Evolutionary conservation across 129 eudicot genomes (phyloP).

Genomic region (Lactuca saligna): DNA sequence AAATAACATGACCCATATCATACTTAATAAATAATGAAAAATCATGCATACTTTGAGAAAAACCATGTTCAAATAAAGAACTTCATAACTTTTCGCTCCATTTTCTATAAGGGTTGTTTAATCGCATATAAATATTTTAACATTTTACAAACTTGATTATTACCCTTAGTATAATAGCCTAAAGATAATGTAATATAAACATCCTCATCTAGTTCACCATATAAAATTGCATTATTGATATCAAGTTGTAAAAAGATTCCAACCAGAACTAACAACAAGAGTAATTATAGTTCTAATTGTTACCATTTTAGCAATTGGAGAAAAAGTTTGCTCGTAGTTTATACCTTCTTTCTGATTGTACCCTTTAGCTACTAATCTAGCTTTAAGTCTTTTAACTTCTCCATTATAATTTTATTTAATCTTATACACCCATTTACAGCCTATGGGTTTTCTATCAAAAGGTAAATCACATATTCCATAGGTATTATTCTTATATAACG

Average conservation of each 20-base stretch:
- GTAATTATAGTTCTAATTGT: neutral
- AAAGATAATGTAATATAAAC: neutral
- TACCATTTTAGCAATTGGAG: neutral
- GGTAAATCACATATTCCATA: neutral
- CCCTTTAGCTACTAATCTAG: neutral
- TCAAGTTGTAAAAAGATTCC: neutral
- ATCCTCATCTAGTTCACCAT: neutral
- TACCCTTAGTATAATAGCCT: neutral
- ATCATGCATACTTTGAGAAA: neutral
- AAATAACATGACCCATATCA: too few relatives aligned
- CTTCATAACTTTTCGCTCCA: too few relatives aligned
- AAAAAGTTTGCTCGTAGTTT: neutral
- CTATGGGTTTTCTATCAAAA: neutral
- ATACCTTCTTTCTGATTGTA: neutral
- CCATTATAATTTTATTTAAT: neutral
- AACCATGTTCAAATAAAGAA: neutral
- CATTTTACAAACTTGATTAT: neutral
- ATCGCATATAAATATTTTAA: too few relatives aligned
- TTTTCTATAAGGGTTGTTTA: too few relatives aligned
- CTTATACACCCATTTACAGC: conserved; percentile 1
- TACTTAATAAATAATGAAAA: neutral
- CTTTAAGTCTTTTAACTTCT: neutral
- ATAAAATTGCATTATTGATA: neutral
- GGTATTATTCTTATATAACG: neutral
- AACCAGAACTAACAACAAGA: neutral